Evolutionary conservation across 2,329 filamentous ascomycete genomes (phyloP).

Genomic region (Pseudogymnoascus destructans): DNA sequence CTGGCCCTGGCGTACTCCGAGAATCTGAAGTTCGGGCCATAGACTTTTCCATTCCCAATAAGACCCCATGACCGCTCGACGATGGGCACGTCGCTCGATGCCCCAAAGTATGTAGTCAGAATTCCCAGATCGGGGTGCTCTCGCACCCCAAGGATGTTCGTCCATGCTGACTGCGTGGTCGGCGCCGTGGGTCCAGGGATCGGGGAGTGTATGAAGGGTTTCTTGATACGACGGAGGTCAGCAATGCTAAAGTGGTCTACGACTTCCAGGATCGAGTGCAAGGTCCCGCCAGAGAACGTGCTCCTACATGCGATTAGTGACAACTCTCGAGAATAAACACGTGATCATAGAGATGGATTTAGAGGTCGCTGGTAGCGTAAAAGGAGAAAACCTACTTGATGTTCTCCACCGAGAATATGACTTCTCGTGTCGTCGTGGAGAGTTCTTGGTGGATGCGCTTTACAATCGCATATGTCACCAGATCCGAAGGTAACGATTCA

Average conservation of each 20-base stretch:
- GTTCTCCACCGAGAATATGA: slow-evolving; percentile 37
- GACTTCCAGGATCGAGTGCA: slow-evolving; percentile 51
- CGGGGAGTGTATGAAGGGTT: slow-evolving; percentile 46
- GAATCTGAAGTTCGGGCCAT: slow-evolving; percentile 50
- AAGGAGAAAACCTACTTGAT: slow-evolving; percentile 27
- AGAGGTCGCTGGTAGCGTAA: not conserved
- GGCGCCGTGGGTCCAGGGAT: slow-evolving; percentile 28
- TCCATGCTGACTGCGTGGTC: slow-evolving; percentile 29
- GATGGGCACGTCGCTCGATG: slow-evolving; percentile 37
- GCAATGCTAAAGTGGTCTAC: slow-evolving; percentile 39
- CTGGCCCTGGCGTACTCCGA: slow-evolving; percentile 39
- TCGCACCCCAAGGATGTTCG: slow-evolving; percentile 37
- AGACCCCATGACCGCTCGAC: slow-evolving; percentile 53
- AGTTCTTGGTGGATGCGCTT: slow-evolving; percentile 38
- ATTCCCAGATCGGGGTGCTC: slow-evolving; percentile 40
- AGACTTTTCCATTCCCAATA: slow-evolving; percentile 33
- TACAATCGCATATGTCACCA: slow-evolving; percentile 40
- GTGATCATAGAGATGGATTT: not conserved
- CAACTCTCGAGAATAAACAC: not conserved
- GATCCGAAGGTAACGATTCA: slow-evolving; percentile 49
- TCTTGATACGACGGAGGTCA: slow-evolving; percentile 33
- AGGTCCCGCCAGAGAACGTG: slow-evolving; percentile 49
- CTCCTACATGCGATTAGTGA: slow-evolving; percentile 27
- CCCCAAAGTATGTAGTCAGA: slow-evolving; percentile 40
- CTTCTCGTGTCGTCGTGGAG: slow-evolving; percentile 37